Evolutionary conservation across 805 yeast species (phyloP).

Genomic region (Yarrowia bubula): DNA sequence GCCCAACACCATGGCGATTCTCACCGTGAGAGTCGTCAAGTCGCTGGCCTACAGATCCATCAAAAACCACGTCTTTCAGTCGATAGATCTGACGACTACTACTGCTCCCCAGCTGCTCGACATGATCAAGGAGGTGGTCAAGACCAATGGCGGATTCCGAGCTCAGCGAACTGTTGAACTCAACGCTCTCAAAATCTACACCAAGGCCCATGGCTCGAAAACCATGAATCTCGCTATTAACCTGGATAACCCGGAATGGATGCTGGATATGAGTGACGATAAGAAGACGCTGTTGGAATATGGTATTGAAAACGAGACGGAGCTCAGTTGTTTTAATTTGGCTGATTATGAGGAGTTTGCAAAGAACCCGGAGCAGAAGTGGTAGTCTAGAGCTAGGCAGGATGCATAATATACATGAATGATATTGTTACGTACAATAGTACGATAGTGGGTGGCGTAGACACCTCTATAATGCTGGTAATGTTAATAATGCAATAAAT

Average conservation of each 20-base stretch:
- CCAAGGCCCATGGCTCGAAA: constrained; percentile 93
- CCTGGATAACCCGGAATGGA: constrained; percentile 79
- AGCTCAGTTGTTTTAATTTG: constrained; percentile 74
- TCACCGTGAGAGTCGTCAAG: constrained; percentile 84
- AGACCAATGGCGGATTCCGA: constrained; percentile 65
- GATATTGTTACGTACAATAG: no score
- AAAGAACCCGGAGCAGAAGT: constrained; percentile 83
- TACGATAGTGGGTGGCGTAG: no score
- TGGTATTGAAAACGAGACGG: constrained; percentile 84
- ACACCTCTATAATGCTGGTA: background rate
- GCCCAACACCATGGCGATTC: constrained; percentile 44
- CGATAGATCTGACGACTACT: constrained; percentile 67
- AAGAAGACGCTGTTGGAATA: constrained; percentile 49
- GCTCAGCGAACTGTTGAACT: constrained; percentile 71
- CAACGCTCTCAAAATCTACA: constrained; percentile 79
- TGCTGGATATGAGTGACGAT: constrained; percentile 48
- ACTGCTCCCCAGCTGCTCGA: constrained; percentile 66
- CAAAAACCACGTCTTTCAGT: constrained; percentile 45
- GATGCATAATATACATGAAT: background rate
- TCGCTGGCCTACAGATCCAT: constrained; percentile 61
- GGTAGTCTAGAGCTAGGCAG: constrained; percentile 47
- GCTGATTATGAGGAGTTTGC: constrained; percentile 66
- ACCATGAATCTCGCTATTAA: constrained; percentile 90
- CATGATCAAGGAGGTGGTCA: constrained; percentile 45
- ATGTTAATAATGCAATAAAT: constrained; percentile 21